These are phyloP conservation scores for Cladophialophora chaetospira DNA, from an alignment of 2,329 filamentous ascomycete species.

Conservation along the genomic window DNA sequence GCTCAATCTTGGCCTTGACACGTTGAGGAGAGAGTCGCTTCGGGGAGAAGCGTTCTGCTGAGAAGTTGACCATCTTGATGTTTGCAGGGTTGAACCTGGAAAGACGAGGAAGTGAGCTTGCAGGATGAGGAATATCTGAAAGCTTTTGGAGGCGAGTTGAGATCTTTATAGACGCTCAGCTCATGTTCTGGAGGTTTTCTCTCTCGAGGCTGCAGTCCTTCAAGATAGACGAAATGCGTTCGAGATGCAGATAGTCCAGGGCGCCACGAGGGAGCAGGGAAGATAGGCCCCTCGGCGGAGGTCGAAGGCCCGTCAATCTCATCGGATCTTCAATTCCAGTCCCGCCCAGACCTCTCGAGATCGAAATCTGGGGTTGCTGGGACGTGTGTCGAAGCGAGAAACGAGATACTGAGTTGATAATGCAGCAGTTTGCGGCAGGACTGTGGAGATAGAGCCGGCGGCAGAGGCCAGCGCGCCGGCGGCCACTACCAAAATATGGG, in stretches of 20 bases:
- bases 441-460: slow-evolving; percentile 6
- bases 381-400: not conserved
- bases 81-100: not conserved
- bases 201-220: slow-evolving; percentile 12
- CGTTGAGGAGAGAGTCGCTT: slow-evolving; percentile 35
- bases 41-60: slow-evolving; percentile 24
- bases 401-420: not conserved
- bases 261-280: slow-evolving; percentile 18
- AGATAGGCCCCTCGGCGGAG: slow-evolving; percentile 23
- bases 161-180: slow-evolving; percentile 24
- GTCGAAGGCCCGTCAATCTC: slow-evolving; percentile 20
- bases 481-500: slow-evolving; percentile 4
- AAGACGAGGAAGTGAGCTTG: not conserved
- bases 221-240: slow-evolving; percentile 18
- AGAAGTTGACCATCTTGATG: slow-evolving; percentile 20
- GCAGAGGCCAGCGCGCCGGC: slow-evolving; percentile 2
- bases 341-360: slow-evolving; percentile 6
- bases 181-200: not conserved
- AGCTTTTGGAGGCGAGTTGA: slow-evolving; percentile 1
- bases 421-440: not conserved
- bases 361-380: slow-evolving; percentile 9
- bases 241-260: slow-evolving; percentile 23
- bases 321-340: slow-evolving; percentile 7
- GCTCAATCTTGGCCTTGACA: slow-evolving; percentile 42
- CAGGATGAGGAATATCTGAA: slow-evolving; percentile 1